phyloP scores from a whole-genome alignment of 163 green algal genomes.

The Chlamydomonas reinhardtii region DNA sequence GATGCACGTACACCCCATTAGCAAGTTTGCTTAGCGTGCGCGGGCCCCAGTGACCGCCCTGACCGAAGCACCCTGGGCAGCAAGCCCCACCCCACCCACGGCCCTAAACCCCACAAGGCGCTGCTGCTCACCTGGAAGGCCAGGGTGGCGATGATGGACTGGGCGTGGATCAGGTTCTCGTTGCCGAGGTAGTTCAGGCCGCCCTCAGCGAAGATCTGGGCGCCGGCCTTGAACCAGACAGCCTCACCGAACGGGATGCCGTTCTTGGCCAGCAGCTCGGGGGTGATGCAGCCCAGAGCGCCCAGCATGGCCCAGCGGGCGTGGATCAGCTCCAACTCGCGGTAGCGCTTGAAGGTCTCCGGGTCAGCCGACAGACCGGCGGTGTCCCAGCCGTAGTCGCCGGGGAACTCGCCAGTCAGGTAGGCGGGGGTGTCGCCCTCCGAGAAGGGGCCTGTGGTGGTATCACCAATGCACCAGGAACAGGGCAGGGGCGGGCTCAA shows the following conservation, averaged over 20 bases:
- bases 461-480: too few relatives aligned
- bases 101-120: too few relatives aligned
- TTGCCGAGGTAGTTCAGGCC: conserved; percentile 94
- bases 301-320: conserved; percentile 78
- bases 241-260: conserved; percentile 57
- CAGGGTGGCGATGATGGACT: conserved; percentile 86
- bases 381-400: conserved; percentile 97
- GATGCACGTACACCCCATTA: too few relatives aligned
- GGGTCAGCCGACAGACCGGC: conserved; percentile 83
- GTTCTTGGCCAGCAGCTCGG: conserved; percentile 80
- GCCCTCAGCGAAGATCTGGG: conserved; percentile 85
- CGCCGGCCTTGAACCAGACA: conserved; percentile 88
- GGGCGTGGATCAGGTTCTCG: conserved; percentile 84
- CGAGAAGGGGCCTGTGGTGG: conserved; percentile 59
- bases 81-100: too few relatives aligned
- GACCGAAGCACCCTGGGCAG: too few relatives aligned
- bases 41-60: too few relatives aligned
- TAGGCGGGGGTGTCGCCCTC: conserved; percentile 66
- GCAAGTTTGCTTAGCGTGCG: too few relatives aligned
- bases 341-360: conserved; percentile 81
- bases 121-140: conserved; percentile 71
- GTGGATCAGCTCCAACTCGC: conserved; percentile 86
- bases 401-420: conserved; percentile 89
- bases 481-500: too few relatives aligned
- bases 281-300: conserved; percentile 89